phyloP scores from a whole-genome alignment of 2,329 filamentous ascomycete genomes.

The Colletotrichum truncatum region DNA sequence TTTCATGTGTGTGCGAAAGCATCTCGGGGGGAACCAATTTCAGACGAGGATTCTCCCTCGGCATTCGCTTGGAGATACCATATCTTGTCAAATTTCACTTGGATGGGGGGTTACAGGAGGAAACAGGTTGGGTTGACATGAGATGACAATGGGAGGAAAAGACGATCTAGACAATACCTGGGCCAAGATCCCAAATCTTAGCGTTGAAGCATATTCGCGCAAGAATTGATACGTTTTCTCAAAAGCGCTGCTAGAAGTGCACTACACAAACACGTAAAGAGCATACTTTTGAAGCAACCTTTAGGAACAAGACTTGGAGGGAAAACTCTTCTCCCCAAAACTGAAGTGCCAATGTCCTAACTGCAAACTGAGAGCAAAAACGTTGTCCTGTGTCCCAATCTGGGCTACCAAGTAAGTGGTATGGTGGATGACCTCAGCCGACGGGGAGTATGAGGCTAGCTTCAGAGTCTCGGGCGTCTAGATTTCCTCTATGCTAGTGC shows the following conservation, averaged over 20 bases:
- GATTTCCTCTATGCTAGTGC: neutral
- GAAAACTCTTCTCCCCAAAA: too few species aligned
- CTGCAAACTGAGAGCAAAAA: too few species aligned
- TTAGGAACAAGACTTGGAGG: too few species aligned
- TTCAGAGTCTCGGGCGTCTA: neutral
- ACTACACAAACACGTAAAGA: too few species aligned
- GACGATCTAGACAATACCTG: slow-evolving; percentile 30
- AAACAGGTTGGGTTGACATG: neutral
- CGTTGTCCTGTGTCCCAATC: too few species aligned
- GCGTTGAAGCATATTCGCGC: neutral
- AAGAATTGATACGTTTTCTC: neutral
- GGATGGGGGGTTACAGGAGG: neutral
- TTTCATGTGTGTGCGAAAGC: slow-evolving; percentile 14
- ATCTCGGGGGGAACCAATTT: neutral
- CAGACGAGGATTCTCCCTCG: neutral
- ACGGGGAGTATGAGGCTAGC: neutral
- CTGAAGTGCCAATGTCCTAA: too few species aligned
- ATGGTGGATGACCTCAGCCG: too few species aligned
- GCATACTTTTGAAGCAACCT: too few species aligned
- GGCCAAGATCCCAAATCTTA: slow-evolving; percentile 17
- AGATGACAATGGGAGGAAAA: slow-evolving; percentile 7
- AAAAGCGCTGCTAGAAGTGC: neutral
- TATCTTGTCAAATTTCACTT: neutral
- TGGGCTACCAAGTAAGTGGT: too few species aligned
- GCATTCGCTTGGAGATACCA: slow-evolving; percentile 24